Conservation (phyloP, 768 basidiomycete species). For the Kwoniella botswanensis region DNA sequence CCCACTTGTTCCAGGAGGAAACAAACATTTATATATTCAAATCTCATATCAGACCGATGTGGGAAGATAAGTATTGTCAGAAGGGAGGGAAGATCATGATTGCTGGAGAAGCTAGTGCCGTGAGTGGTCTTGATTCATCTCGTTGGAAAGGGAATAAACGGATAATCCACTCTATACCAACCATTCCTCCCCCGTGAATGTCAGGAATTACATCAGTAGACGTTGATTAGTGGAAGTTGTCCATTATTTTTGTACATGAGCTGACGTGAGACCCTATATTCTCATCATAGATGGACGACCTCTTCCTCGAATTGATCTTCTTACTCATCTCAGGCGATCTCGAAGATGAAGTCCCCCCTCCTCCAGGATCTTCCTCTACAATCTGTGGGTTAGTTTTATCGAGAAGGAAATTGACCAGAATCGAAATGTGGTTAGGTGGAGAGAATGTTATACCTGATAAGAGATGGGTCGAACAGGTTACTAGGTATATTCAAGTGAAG, state of each 20-base stretch:
- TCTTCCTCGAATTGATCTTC: conserved; percentile 42
- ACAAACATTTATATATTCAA: conserved; percentile 48
- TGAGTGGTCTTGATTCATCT: conserved; percentile 19
- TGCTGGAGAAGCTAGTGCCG: conserved; percentile 21
- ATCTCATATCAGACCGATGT: conserved; percentile 44
- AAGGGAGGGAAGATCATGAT: conserved; percentile 49
- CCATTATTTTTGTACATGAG: background rate
- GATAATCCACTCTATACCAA: too few species aligned
- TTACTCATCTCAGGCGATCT: conserved; percentile 27
- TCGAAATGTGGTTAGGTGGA: conserved; percentile 50
- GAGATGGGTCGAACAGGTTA: conserved; percentile 27
- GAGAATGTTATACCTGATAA: background rate
- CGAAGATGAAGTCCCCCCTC: conserved; percentile 17
- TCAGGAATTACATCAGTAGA: too few species aligned
- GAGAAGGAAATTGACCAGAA: conserved; percentile 27
- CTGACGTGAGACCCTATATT: background rate
- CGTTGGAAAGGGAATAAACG: background rate
- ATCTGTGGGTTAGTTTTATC: conserved; percentile 28
- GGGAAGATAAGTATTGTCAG: conserved; percentile 49
- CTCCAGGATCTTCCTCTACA: background rate
- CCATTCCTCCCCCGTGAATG: too few species aligned
- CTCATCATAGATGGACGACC: conserved; percentile 35
- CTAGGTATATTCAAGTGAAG: background rate
- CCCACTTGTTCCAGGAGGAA: conserved; percentile 35
- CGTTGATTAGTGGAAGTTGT: background rate